Evolutionary conservation across 2,329 filamentous ascomycete genomes (phyloP).

Genomic region (Botrytis byssoidea): DNA sequence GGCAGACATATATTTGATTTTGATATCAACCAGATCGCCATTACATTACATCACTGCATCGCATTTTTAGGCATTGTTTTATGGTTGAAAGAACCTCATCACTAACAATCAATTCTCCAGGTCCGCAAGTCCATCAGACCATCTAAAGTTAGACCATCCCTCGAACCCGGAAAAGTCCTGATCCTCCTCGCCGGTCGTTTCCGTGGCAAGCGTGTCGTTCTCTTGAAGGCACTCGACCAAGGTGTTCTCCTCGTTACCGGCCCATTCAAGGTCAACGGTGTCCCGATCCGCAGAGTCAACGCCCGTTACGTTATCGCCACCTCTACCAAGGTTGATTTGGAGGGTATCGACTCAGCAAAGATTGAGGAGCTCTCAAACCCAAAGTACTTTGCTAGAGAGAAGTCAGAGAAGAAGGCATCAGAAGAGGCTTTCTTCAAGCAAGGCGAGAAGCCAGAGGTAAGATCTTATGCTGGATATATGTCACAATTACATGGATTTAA

Average conservation of each 20-base stretch:
- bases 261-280: constrained; percentile 99
- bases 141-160: constrained; percentile 81
- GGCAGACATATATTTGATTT: neutral
- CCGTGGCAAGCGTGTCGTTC: constrained; percentile 99
- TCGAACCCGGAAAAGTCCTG: constrained; percentile 92
- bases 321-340: constrained; percentile 79
- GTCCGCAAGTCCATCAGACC: constrained; percentile 91
- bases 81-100: neutral
- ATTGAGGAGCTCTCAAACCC: constrained; percentile 68
- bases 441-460: constrained; percentile 94
- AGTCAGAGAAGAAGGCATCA: constrained; percentile 88
- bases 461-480: constrained; percentile 38
- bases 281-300: constrained; percentile 93
- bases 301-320: constrained; percentile 92
- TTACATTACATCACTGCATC: neutral
- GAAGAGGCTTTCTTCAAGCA: constrained; percentile 99
- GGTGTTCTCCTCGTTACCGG: constrained; percentile 98
- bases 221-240: constrained; percentile 96
- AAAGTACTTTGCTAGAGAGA: constrained; percentile 97
- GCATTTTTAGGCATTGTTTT: neutral
- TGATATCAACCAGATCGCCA: neutral
- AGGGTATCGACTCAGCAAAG: constrained; percentile 87
- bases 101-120: constrained; percentile 52
- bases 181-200: constrained; percentile 99
- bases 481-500: neutral